Percentiles rank a stretch among this genome's conserved stretches.
Evolutionary conservation across 805 yeast genomes (phyloP).

Genomic region (Sugiyamaella smithiae): DNA sequence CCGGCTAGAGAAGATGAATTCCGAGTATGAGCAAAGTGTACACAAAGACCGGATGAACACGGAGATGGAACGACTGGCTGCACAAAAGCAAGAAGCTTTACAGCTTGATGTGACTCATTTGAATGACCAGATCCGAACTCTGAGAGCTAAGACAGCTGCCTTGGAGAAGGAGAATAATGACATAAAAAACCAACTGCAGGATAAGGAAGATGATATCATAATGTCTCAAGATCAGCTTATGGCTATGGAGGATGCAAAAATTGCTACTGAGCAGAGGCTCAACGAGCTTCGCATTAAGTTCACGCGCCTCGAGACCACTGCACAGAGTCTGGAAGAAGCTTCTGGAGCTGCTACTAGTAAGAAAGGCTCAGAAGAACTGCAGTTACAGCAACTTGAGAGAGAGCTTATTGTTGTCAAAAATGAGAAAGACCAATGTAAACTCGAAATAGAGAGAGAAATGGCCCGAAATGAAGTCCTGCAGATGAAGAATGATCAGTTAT

Average conservation of each 20-base stretch:
- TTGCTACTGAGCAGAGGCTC: constrained; percentile 9
- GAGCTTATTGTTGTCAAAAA: not conserved
- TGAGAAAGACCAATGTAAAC: not conserved
- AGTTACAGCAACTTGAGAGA: not conserved
- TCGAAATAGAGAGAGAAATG: not conserved
- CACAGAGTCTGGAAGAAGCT: not conserved
- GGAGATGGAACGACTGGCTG: constrained; percentile 30
- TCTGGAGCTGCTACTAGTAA: not conserved
- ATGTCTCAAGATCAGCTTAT: constrained; percentile 16
- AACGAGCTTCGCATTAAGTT: not conserved
- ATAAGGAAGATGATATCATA: constrained; percentile 18
- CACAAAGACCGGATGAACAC: constrained; percentile 30
- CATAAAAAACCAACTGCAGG: constrained; percentile 17
- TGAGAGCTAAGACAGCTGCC: not conserved
- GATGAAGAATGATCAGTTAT: constrained; percentile 5
- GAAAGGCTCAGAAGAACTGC: not conserved
- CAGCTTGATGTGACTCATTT: constrained; percentile 35
- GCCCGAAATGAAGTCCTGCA: constrained; percentile 6
- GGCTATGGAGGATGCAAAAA: constrained; percentile 9
- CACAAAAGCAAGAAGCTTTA: constrained; percentile 31
- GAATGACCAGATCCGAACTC: constrained; percentile 27
- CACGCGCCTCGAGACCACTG: not conserved
- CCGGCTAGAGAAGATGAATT: constrained; percentile 15
- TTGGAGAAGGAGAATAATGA: not conserved
- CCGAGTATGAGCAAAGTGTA: constrained; percentile 15